Percentiles rank a stretch among this genome's conserved stretches.
Evolutionary conservation across 371 early-diverging fungal genomes (phyloP).

Genomic region (Chytridium lagenaria): DNA sequence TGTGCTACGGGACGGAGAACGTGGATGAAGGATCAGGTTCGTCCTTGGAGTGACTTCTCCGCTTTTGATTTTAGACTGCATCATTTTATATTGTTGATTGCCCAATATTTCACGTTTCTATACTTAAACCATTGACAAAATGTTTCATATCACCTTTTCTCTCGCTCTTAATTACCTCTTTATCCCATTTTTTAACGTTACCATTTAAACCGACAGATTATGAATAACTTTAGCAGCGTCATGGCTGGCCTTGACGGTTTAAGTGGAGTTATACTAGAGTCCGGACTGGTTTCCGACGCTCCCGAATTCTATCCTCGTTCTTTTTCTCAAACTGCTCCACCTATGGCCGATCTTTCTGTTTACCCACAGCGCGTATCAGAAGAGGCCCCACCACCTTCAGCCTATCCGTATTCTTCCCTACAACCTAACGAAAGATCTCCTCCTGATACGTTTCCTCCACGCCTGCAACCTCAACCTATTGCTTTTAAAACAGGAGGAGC

Average conservation of each 20-base stretch:
- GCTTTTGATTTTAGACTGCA: background rate
- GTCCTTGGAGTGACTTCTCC: background rate
- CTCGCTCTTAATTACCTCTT: background rate
- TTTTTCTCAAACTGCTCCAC: background rate
- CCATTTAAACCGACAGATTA: background rate
- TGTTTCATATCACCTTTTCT: background rate
- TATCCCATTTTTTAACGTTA: too few species aligned
- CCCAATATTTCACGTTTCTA: too few species aligned
- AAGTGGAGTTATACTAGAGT: background rate
- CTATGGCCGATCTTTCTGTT: background rate
- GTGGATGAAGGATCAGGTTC: conserved; percentile 5
- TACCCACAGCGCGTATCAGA: background rate
- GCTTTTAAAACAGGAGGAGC: too few species aligned
- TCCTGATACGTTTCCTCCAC: background rate
- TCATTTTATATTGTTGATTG: too few species aligned
- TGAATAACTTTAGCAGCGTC: background rate
- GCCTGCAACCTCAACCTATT: too few species aligned
- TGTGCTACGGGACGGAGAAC: background rate
- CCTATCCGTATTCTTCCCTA: background rate
- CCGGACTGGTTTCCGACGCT: background rate
- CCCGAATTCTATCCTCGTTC: background rate
- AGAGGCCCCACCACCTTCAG: background rate
- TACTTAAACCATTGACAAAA: too few species aligned
- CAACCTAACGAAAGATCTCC: background rate
- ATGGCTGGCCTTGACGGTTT: background rate